Evolutionary conservation across 805 yeast genomes (phyloP), one percentile per base, ranked within the genome.

Genomic region (Saccharomycopsis sp.): DNA sequence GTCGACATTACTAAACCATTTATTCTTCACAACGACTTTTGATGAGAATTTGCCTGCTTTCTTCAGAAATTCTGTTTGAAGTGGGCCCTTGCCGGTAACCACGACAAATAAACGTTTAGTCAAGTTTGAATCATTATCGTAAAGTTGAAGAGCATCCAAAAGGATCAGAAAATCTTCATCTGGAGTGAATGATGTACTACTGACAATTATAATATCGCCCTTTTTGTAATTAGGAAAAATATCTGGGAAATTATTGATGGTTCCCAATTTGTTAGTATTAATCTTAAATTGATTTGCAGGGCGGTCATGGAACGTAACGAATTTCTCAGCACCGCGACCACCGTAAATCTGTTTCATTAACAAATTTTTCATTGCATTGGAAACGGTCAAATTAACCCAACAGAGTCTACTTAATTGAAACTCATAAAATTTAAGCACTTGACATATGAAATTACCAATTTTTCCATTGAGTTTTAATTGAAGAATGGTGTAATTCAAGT

Each of bases 11-110:
- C 81, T 57, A 19, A 93, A 67, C 97, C 98, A 93, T 0, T 74
- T 79, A 26, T 81, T 74, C 44, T 71, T 71, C 4, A 93, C 67
- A 1, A 69, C 56, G 4, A 88, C 75, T 32, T 73, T 69, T 2
- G 65, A 52, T 4, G 45, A 34, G 59, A 77, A 67, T 16, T 60
- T 48, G n/a, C 64, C 54, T 1, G 84, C 82, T 20, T 66, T 59
- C 2, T 56, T 48, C 23, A 74, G 57, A 54, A 81, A 83, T 17
- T 72, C 64, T 2, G 63, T 60, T 52, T 77, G 77, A 62, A 84
- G 59, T 0, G 97, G 97, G 0, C 99, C 99, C 59, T 89, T 90
- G 0, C 99, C 99, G 0, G 99, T 93, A n/a, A 93, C 81, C n/a
- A 93, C 63, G 9, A 50, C 11, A 43, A 87, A 74, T 31, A 78